Conservation (phyloP, 2,329 filamentous ascomycete species). For the Thielaviopsis punctulata region DNA sequence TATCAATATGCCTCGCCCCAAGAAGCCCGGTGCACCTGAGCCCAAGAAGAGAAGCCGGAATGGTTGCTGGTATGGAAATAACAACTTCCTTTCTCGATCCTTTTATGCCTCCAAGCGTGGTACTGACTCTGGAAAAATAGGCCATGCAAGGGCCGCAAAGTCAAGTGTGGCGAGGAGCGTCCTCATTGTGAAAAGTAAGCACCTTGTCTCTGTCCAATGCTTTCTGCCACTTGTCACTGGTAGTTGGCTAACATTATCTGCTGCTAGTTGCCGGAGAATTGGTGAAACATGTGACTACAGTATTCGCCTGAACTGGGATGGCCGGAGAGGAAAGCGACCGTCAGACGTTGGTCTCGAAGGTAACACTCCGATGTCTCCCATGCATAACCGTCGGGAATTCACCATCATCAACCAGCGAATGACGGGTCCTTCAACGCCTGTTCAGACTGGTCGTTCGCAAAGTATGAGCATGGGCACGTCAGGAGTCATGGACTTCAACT, state of each 20-base stretch:
- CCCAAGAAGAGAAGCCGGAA: constrained; percentile 28
- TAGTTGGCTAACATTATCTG: not conserved
- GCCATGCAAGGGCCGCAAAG: constrained; percentile 59
- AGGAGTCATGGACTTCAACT: constrained; percentile 4
- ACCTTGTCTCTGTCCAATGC: not conserved
- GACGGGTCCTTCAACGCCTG: constrained; percentile 1
- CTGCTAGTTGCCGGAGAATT: constrained; percentile 43
- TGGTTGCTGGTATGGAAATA: constrained; percentile 25
- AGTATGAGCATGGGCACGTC: not conserved
- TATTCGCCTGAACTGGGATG: constrained; percentile 67
- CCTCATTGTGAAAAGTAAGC: constrained; percentile 49
- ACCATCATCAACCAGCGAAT: constrained; percentile 20
- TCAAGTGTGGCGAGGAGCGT: constrained; percentile 65
- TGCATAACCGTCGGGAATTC: constrained; percentile 19
- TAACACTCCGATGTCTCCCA: constrained; percentile 14
- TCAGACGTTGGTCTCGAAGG: constrained; percentile 8
- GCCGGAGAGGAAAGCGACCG: constrained; percentile 26
- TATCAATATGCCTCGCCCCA: constrained; percentile 24
- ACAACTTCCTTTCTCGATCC: not conserved
- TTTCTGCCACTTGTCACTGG: not conserved
- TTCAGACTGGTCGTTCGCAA: not conserved
- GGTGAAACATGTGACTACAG: constrained; percentile 65
- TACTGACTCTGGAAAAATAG: constrained; percentile 23
- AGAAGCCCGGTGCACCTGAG: constrained; percentile 25
- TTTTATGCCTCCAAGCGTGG: too few relatives aligned